Evolutionary conservation across 1,139 yeast species (phyloP).

Genomic region (Candida sp.): DNA sequence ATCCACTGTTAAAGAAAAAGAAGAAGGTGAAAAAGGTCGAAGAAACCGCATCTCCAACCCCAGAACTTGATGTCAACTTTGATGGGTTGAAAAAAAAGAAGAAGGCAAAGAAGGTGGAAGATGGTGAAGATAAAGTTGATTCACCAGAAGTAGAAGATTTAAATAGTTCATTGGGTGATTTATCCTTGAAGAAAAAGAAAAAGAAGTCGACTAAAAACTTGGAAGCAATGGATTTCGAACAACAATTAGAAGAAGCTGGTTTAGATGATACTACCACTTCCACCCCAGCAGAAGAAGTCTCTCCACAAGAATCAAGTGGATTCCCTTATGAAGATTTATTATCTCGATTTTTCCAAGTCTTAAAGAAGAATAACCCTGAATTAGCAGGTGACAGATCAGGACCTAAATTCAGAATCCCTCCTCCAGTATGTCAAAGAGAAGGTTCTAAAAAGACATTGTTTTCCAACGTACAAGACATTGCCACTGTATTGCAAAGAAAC

Average conservation of each 20-base stretch:
- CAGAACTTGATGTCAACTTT: conserved; percentile 49
- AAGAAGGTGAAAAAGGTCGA: conserved; percentile 62
- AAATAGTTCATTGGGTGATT: conserved; percentile 65
- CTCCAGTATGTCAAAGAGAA: conserved; percentile 96
- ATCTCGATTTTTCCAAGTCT: conserved; percentile 77
- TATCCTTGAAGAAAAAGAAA: conserved; percentile 83
- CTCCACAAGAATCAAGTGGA: conserved; percentile 45
- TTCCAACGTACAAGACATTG: conserved; percentile 92
- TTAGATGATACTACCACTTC: conserved; percentile 49
- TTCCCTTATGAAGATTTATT: conserved; percentile 77
- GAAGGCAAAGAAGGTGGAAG: conserved; percentile 43
- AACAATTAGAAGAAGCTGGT: conserved; percentile 89
- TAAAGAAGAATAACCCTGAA: conserved; percentile 95
- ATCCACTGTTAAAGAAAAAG: conserved; percentile 80
- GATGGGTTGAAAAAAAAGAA: conserved; percentile 55
- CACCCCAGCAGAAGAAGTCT: conserved; percentile 16
- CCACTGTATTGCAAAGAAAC: conserved; percentile 92
- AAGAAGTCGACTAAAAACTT: conserved; percentile 64
- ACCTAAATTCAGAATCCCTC: conserved; percentile 93
- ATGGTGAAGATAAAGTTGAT: conserved; percentile 19
- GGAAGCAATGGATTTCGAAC: conserved; percentile 77
- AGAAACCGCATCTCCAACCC: conserved; percentile 24
- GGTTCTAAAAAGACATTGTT: conserved; percentile 96
- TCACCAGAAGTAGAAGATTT: conserved; percentile 45
- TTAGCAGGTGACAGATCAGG: conserved; percentile 96